Evolutionary conservation across 2,329 filamentous ascomycete species (phyloP).

Genomic region (Camillea tinctor): DNA sequence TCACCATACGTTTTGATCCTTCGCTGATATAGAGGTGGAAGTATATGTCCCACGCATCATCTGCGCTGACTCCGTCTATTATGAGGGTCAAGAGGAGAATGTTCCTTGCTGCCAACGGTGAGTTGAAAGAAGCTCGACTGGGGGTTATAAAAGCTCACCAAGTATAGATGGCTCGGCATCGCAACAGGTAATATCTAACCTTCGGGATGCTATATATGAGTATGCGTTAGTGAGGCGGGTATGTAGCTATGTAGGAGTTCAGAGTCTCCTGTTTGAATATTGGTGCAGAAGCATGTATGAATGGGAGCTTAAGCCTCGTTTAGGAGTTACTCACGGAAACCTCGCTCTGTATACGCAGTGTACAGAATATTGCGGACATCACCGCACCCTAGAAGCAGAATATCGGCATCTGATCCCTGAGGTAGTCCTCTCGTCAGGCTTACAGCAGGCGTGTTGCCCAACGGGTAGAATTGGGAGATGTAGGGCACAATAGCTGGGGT

Average conservation of each 20-base stretch:
- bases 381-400: slow-evolving; percentile 56
- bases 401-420: slow-evolving; percentile 45
- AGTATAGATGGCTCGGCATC: slow-evolving; percentile 50
- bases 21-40: slow-evolving; percentile 50
- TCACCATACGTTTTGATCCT: slow-evolving; percentile 36
- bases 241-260: too few relatives aligned
- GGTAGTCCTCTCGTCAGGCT: slow-evolving; percentile 37
- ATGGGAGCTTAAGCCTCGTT: too few relatives aligned
- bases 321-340: slow-evolving; percentile 34
- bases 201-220: slow-evolving; percentile 34
- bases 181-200: slow-evolving; percentile 57
- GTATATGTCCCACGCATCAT: slow-evolving; percentile 52
- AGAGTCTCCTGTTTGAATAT: neutral
- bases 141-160: slow-evolving; percentile 36
- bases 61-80: slow-evolving; percentile 36
- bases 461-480: slow-evolving; percentile 5
- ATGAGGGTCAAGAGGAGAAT: slow-evolving; percentile 51
- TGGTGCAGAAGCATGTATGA: too few relatives aligned
- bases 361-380: slow-evolving; percentile 58
- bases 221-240: slow-evolving; percentile 25
- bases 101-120: slow-evolving; percentile 48
- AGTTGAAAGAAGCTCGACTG: neutral
- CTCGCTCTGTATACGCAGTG: slow-evolving; percentile 45
- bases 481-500: slow-evolving; percentile 5
- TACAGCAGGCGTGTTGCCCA: slow-evolving; percentile 16